phyloP scores from a whole-genome alignment of 371 early-diverging fungal species.

The Haplosporangium sp. region DNA sequence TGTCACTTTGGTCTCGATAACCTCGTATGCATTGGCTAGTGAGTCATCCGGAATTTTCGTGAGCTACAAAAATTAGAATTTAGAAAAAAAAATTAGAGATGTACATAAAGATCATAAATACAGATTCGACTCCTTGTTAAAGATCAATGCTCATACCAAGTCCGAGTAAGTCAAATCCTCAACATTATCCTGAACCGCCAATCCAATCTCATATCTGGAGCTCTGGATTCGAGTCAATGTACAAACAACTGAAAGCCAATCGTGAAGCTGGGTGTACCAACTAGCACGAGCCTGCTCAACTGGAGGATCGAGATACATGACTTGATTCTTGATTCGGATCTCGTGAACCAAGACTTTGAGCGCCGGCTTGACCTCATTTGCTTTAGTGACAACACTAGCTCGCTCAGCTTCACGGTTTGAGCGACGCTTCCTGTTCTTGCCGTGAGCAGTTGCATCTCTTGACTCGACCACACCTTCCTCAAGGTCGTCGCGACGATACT shows the following conservation, averaged over 20 bases:
- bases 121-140: neutral
- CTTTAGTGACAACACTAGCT: conserved; percentile 52
- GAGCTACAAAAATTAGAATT: conserved; percentile 41
- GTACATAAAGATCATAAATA: neutral
- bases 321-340: conserved; percentile 91
- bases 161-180: conserved; percentile 77
- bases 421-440: conserved; percentile 62
- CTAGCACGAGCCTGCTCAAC: conserved; percentile 92
- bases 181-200: conserved; percentile 67
- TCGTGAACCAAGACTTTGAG: conserved; percentile 83
- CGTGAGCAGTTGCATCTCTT: conserved; percentile 53
- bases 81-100: neutral
- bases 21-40: conserved; percentile 83
- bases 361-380: conserved; percentile 68
- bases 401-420: conserved; percentile 58
- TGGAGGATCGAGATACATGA: conserved; percentile 96
- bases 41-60: conserved; percentile 79
- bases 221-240: conserved; percentile 86
- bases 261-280: conserved; percentile 93
- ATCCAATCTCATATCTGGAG: conserved; percentile 90
- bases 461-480: conserved; percentile 63
- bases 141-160: conserved; percentile 53
- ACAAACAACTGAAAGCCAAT: conserved; percentile 89
- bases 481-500: conserved; percentile 72
- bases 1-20: conserved; percentile 83